Conservation (phyloP, 2,329 filamentous ascomycete species). For the Claviceps purpurea region DNA sequence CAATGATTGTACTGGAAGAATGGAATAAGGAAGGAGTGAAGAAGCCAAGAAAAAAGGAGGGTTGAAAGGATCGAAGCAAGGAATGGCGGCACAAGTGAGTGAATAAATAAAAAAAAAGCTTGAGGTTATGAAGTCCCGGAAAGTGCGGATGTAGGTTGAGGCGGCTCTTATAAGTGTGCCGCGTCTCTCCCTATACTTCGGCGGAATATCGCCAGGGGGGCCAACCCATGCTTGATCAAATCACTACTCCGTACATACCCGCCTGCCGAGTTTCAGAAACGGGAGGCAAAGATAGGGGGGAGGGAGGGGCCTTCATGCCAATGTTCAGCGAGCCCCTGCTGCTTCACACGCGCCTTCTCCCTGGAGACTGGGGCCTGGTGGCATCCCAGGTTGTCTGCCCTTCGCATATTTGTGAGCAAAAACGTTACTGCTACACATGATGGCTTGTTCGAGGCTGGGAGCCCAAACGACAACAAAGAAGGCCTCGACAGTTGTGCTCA, state of each 20-base stretch:
- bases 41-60: neutral
- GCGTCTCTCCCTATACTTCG: neutral
- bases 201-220: neutral
- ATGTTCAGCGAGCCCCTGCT: neutral
- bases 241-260: neutral
- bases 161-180: neutral
- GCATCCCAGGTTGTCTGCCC: neutral
- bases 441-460: too few species aligned
- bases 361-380: too few species aligned
- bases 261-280: neutral
- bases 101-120: neutral
- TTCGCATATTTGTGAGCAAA: neutral
- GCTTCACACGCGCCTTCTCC: neutral
- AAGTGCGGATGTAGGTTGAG: neutral
- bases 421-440: too few species aligned
- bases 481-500: neutral
- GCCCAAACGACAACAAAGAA: too few species aligned
- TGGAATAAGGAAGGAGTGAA: neutral
- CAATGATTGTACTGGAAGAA: neutral
- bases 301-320: neutral
- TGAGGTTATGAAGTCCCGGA: neutral
- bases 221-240: neutral
- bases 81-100: neutral
- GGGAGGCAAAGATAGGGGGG: neutral
- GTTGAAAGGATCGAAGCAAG: neutral